Conservation (phyloP, 495 filamentous ascomycete species). For the Extremus antarcticus region DNA sequence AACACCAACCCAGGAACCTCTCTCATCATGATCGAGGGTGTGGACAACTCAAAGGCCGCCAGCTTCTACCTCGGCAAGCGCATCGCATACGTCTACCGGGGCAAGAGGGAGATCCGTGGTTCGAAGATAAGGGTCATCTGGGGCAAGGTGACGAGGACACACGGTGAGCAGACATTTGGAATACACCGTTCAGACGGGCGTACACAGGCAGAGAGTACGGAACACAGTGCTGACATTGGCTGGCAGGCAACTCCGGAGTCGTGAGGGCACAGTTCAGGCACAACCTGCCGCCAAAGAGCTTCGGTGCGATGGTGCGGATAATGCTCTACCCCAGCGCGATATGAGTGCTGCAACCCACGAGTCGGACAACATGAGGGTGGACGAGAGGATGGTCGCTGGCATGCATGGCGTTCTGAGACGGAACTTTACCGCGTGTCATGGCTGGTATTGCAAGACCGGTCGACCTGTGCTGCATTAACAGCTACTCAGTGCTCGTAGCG, state of each 20-base stretch:
- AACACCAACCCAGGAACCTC: constrained; percentile 56
- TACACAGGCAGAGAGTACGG: background rate
- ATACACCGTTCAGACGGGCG: too few species aligned
- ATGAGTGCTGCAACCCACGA: constrained; percentile 27
- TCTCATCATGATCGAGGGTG: constrained; percentile 93
- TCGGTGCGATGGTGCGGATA: constrained; percentile 92
- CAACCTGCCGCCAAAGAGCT: constrained; percentile 89
- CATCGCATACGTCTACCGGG: constrained; percentile 94
- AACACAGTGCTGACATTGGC: background rate
- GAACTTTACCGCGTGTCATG: background rate
- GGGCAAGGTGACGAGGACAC: constrained; percentile 93
- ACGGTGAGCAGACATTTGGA: constrained; percentile 48
- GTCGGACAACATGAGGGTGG: background rate
- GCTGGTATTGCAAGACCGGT: background rate
- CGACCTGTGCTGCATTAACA: background rate
- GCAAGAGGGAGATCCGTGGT: constrained; percentile 79
- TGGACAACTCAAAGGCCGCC: constrained; percentile 74
- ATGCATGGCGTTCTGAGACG: background rate
- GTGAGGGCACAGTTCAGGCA: constrained; percentile 90
- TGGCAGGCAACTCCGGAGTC: constrained; percentile 75
- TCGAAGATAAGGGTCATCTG: constrained; percentile 98
- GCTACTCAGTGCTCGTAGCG: background rate
- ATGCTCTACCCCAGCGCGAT: constrained; percentile 94
- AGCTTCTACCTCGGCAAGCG: constrained; percentile 92
- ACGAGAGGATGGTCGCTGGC: background rate